These are phyloP conservation scores for Kwoniella sp. DNA, from an alignment of 768 basidiomycete species.

Conservation along the genomic window DNA sequence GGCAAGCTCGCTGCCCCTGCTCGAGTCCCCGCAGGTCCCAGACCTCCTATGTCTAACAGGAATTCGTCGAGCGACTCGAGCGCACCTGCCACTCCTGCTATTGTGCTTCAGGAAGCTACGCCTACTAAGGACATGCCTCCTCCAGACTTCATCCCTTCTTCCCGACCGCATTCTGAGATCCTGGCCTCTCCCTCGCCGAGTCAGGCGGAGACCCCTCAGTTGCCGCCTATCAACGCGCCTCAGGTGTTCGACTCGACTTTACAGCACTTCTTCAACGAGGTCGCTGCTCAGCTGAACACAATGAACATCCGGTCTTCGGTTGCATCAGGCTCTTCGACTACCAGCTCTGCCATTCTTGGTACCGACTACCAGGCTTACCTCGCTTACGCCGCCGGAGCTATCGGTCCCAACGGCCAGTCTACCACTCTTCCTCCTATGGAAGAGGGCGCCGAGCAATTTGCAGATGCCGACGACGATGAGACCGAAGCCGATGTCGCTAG, in stretches of 20 bases:
- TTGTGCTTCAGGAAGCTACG: conserved; percentile 50
- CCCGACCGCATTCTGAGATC: conserved; percentile 34
- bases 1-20: conserved; percentile 26
- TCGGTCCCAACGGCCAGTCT: conserved; percentile 21
- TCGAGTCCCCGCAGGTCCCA: conserved; percentile 49
- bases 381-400: conserved; percentile 36
- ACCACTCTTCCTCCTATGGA: conserved; percentile 28
- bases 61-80: conserved; percentile 16
- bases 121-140: conserved; percentile 46
- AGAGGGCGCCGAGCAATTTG: conserved; percentile 54
- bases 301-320: conserved; percentile 65
- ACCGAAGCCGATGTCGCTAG: conserved; percentile 51
- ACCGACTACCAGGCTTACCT: conserved; percentile 46
- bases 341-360: conserved; percentile 37
- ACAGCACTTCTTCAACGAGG: conserved; percentile 81
- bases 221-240: conserved; percentile 64
- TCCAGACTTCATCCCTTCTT: conserved; percentile 32
- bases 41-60: conserved; percentile 49
- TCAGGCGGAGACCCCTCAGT: conserved; percentile 32
- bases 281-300: conserved; percentile 74
- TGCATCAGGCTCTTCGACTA: conserved; percentile 47
- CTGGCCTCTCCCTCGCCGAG: conserved; percentile 12
- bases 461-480: conserved; percentile 58
- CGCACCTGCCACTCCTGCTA: conserved; percentile 39
- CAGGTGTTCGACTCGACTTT: conserved; percentile 73